Conservation (phyloP, 2,329 filamentous ascomycete genomes). For the Geosmithia flava region DNA sequence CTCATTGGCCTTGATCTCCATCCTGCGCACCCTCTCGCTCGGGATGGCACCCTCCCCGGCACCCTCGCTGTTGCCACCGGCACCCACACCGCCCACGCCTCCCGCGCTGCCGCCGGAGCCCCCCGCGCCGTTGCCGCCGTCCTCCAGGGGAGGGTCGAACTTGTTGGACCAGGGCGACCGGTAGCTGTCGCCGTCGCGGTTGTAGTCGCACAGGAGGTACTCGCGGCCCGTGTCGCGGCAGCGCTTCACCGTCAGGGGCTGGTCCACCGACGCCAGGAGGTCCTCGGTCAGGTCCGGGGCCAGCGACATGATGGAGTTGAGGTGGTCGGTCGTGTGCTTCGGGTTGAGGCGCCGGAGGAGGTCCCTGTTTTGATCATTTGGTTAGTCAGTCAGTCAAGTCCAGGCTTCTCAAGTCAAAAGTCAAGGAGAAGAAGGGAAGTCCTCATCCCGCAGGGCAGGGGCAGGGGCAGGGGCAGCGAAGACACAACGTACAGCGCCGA, state of each 20-base stretch:
- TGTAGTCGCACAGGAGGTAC: constrained; percentile 98
- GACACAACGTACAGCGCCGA: constrained; percentile 53
- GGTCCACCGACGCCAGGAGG: constrained; percentile 88
- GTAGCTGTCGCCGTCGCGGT: constrained; percentile 96
- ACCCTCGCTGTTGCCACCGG: constrained; percentile 41
- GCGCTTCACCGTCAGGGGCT: constrained; percentile 75
- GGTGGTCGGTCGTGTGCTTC: constrained; percentile 78
- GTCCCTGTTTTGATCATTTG: constrained; percentile 49
- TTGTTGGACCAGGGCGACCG: constrained; percentile 98
- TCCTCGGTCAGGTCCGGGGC: constrained; percentile 92
- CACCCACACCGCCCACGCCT: constrained; percentile 33
- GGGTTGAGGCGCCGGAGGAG: constrained; percentile 96
- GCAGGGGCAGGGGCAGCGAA: no score
- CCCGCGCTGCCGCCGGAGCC: constrained; percentile 28
- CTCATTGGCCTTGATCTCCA: constrained; percentile 90
- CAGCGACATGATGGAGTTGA: constrained; percentile 77
- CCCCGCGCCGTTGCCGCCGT: constrained; percentile 33
- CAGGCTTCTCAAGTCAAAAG: no score
- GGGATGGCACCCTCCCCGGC: constrained; percentile 73
- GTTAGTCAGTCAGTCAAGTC: background rate
- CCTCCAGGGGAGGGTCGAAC: constrained; percentile 81
- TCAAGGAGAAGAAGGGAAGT: no score
- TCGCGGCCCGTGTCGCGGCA: constrained; percentile 85
- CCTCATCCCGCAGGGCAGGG: constrained; percentile 1
- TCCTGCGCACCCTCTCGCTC: constrained; percentile 79